These are phyloP conservation scores for Triglochin maritima DNA, from an alignment of 106 monocot genomes.

Conservation along the genomic window DNA sequence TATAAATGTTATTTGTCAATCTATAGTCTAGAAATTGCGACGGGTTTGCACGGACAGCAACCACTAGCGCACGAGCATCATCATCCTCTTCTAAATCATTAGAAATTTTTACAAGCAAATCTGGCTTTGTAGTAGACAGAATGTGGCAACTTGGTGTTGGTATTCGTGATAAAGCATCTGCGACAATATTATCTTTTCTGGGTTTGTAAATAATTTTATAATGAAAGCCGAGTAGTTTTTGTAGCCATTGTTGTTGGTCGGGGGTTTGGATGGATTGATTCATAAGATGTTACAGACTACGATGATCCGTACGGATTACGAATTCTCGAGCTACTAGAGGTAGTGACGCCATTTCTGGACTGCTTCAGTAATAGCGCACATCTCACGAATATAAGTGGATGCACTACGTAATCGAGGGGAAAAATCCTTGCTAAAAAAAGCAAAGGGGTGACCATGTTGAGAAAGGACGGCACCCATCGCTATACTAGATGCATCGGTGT, in stretches of 20 bases:
- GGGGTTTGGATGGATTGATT: not conserved
- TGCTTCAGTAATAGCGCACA: not conserved
- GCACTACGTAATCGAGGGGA: not conserved
- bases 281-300: not conserved
- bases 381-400: not conserved
- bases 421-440: not conserved
- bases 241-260: not conserved
- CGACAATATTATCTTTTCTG: not conserved
- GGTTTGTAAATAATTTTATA: not conserved
- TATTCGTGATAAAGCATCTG: not conserved
- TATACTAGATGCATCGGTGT: not conserved
- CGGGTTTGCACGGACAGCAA: not conserved
- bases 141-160: not conserved
- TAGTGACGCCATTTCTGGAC: conserved; percentile 1
- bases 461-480: not conserved
- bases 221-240: not conserved
- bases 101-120: not conserved
- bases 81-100: too few relatives aligned
- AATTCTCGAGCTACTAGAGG: not conserved
- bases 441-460: not conserved
- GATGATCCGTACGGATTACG: not conserved
- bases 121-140: not conserved
- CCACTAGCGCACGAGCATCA: not conserved
- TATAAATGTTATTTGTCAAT: not conserved
- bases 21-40: too few relatives aligned